Evolutionary conservation across 805 yeast genomes (phyloP), one percentile per base, ranked within the genome.

Genomic region (Dipodascus geniculatus): DNA sequence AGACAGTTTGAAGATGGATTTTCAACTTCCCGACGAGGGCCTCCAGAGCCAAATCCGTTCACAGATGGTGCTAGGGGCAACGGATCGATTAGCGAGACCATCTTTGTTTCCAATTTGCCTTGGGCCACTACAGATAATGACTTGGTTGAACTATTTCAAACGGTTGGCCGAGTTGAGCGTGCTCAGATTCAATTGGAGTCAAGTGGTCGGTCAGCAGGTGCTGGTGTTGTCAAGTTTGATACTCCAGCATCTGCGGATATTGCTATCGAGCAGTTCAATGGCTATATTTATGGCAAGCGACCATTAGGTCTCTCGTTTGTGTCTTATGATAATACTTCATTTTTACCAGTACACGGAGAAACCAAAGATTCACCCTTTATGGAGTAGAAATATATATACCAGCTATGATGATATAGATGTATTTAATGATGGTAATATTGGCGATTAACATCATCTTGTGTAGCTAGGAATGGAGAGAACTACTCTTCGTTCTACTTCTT

Each of bases 61-160:
- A 80, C 89, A 14, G 79, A 75, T 49, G 83, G 81, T 53, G 89
- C 85, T 48, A 61, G 66, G 6, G 86, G 84, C 1, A 71, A 74
- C 48, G 88, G 87, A 48, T 77, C 71, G 42, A 80, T 79, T 51
- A 82, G 81, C 51, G 78, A 73, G 33, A 74, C 78, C 22, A 77
- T 91, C 48, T 85, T 71, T 64, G 89, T 85, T 22, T 76, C 75
- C 48, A 91, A 91, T 71, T 73, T 91, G 64, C 98, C 98, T 28
- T 87, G 80, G 75, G 83, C 89, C 52, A 90, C 97, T n/a, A 80
- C 88, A 31, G 82, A 83, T 59, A 82, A 83, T 55, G 97, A 91
- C 68, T 76, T 91, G 59, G 79, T 74, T 58, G 96, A 90, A 60
- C 75, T 91, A 55, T 90, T 90, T 66, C 91, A 84, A 65, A 83